Base-by-base conservation (phyloP, 441 rosid species). In the Dalechampia spathulata region DNA sequence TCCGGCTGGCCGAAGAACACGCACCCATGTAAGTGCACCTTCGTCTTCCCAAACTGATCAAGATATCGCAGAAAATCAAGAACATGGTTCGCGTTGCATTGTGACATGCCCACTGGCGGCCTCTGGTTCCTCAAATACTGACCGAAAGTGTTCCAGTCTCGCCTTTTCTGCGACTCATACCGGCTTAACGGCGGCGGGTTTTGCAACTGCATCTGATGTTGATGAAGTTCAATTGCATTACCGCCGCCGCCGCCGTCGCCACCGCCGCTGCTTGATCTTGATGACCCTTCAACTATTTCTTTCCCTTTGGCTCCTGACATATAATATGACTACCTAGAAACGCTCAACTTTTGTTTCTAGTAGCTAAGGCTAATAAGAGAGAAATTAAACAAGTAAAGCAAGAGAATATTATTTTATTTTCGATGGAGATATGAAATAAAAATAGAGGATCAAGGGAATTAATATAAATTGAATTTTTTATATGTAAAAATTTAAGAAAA, bases 1-100 rank as follows among this genome's bases (percentile, higher is more conserved):
- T 83, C 95, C 3, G 85, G 83, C 50, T 87, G 92, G 40, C 95
- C 95, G n/a, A 73, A 87, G 37, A 77, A 87, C 41, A 75, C 71
- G 37, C 95, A 87, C 22, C 89, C 91, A 52, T 74, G 83, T 26
- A 77, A 41, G 78, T 87, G 95, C 50, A 87, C 95, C 46, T 80
- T 87, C 2, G 95, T 87, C 65, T 86, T 86, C n/a, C n/a, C n/a
- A n/a, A n/a, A n/a, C n/a, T n/a, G n/a, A n/a, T n/a, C n/a, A n/a
- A n/a, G n/a, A n/a, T 16, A 87, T 28, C 82, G 70, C 32, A 87
- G 87, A 43, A 87, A 87, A 25, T 87, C 92, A 12, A 87, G 82
- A 22, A 87, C 87, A 13, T 84, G 80, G 64, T 72, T 77, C 1
- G 84, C 65, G 55, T 76, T 77, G 67, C 91, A 84, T 68, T 78